Evolutionary conservation across 352 stramenopile species (phyloP).

Genomic region (Halophytophthora batemanensis): DNA sequence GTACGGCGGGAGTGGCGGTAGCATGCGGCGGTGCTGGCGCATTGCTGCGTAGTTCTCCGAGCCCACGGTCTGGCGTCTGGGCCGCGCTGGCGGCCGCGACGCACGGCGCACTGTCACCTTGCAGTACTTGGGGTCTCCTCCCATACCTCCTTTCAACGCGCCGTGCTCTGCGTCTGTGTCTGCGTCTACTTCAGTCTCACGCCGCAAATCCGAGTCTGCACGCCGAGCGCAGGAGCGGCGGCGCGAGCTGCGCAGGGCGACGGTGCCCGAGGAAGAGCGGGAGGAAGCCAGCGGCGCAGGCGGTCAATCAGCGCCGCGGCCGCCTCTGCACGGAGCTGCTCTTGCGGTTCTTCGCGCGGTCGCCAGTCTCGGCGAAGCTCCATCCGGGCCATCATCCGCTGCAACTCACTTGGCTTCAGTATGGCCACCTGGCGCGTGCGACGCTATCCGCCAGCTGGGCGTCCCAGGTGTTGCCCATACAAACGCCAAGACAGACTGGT

Average conservation of each 20-base stretch:
- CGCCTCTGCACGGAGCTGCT: constrained; percentile 4
- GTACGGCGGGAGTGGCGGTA: constrained; percentile 17
- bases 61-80: constrained; percentile 38
- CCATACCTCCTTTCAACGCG: too few species aligned
- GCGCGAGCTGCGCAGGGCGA: too few species aligned
- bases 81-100: constrained; percentile 13
- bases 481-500: too few species aligned
- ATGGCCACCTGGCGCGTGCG: constrained; percentile 18
- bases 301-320: constrained; percentile 4
- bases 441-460: background rate
- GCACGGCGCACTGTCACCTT: constrained; percentile 51
- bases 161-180: too few species aligned
- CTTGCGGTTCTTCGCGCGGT: constrained; percentile 3
- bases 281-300: background rate
- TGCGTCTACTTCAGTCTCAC: background rate
- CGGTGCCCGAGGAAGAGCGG: background rate
- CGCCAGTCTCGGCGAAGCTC: constrained; percentile 9
- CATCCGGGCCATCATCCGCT: background rate
- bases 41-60: constrained; percentile 16
- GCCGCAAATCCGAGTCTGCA: background rate
- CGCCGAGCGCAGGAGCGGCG: too few species aligned
- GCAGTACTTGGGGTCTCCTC: constrained; percentile 44
- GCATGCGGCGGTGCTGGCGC: constrained; percentile 7
- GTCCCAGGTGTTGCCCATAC: too few species aligned
- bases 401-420: constrained; percentile 15